Base-by-base conservation (phyloP, 352 stramenopile genomes). In the Phytophthora hibernalis region DNA sequence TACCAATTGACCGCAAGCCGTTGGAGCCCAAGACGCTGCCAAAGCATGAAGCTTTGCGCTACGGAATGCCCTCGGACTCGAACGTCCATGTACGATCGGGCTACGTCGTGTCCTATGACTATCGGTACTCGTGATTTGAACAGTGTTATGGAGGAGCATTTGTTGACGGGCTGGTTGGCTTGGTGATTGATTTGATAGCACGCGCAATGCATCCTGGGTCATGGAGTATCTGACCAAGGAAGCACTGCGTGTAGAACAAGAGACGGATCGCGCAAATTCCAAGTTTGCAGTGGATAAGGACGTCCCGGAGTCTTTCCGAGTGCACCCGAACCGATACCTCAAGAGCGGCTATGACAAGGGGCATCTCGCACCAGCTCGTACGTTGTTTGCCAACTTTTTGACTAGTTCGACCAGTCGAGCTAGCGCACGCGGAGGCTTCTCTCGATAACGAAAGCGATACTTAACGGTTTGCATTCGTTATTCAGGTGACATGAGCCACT, bases 311-410 rank as follows among this genome's bases (percentile, higher is more conserved):
- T 71, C 72, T 7, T 98, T 97, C 65, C 87, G 90, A 26, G 93
- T 97, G 18, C 82, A 94, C 16, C 88, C 96, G 40, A 87, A 77
- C 35, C 77, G 96, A 59, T 99, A 97, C 66, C 64, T 83, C 24
- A 91, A 97, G 52, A 97, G 80, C 44, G 96, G 95, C 44, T 98
- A 98, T 69, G 96, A 99, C 80, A 94, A 97, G 44, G 96, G 96
- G 22, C 96, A 99, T 68, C 77, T 98, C 57, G 95, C 93, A 35
- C 94, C 96, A 40, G 95, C 93, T 43, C 73, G 88, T 87, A 76
- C 55, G 74, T 65, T 24, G 15, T 24, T 44, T 52, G n/a, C 4
- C 26, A 18, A 13, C 3, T 10, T 22, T 13, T 48, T 48, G 42
- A 3, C 10, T 48, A 15, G 42, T 20, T 48, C 1, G 42, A 28